These are phyloP conservation scores for Picochlorum sp. DNA, from an alignment of 139 green algal genomes.

Conservation along the genomic window DNA sequence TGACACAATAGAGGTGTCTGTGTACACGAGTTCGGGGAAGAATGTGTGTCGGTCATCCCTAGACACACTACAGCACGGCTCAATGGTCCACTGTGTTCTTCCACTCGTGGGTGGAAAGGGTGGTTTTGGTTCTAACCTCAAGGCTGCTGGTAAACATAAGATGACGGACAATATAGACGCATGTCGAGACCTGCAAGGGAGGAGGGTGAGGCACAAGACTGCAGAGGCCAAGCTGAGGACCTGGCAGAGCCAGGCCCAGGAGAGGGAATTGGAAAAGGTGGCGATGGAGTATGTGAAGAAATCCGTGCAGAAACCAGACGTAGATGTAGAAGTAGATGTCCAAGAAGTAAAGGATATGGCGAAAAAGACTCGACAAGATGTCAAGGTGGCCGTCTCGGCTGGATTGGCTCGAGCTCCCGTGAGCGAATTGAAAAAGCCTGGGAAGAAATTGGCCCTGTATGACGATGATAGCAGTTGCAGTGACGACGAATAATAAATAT, in stretches of 20 bases:
- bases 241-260: slow-evolving; percentile 56
- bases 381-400: slow-evolving; percentile 2
- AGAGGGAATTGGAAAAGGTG: slow-evolving; percentile 76
- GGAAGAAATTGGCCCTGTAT: slow-evolving; percentile 3
- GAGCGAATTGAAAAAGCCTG: neutral
- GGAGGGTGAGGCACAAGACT: slow-evolving; percentile 55
- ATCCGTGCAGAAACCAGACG: slow-evolving; percentile 39
- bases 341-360: slow-evolving; percentile 20
- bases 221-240: slow-evolving; percentile 73
- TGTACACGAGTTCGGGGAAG: too few species aligned
- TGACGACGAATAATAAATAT: neutral
- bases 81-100: slow-evolving; percentile 93
- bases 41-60: too few species aligned
- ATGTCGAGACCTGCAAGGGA: slow-evolving; percentile 80
- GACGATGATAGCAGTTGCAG: neutral
- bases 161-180: slow-evolving; percentile 87
- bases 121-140: slow-evolving; percentile 87
- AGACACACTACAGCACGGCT: slow-evolving; percentile 41
- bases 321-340: slow-evolving; percentile 40
- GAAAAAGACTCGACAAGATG: neutral
- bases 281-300: slow-evolving; percentile 69
- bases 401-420: neutral
- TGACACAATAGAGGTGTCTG: too few species aligned
- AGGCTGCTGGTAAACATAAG: slow-evolving; percentile 73
- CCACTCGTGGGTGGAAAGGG: slow-evolving; percentile 91